Evolutionary conservation across 2,329 filamentous ascomycete species (phyloP).

Genomic region (Microdochium nivale): DNA sequence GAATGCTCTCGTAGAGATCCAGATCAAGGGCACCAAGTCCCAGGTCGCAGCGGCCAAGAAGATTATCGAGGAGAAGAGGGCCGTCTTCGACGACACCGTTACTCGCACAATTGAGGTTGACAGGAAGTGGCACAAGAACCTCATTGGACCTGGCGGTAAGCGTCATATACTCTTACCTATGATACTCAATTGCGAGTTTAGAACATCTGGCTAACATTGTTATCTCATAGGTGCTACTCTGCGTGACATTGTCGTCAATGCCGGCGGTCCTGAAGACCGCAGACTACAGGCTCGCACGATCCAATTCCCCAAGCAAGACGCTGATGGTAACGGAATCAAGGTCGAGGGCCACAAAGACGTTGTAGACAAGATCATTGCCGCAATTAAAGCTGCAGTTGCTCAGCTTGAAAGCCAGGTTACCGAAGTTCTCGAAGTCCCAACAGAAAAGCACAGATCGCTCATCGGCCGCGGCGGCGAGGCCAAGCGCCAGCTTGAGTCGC

Average conservation of each 20-base stretch:
- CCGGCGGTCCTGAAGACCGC: conserved; percentile 82
- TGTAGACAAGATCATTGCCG: conserved; percentile 79
- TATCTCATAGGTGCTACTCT: conserved; percentile 63
- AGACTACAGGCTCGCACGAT: conserved; percentile 81
- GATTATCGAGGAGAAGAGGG: conserved; percentile 76
- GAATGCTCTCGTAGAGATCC: conserved; percentile 70
- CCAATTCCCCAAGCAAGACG: conserved; percentile 86
- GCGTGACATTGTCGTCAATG: conserved; percentile 75
- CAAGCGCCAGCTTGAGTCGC: conserved; percentile 74
- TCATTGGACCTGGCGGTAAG: conserved; percentile 86
- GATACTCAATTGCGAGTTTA: neutral
- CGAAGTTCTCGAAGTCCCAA: conserved; percentile 71
- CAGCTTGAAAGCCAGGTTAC: conserved; percentile 77
- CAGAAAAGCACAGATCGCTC: conserved; percentile 80
- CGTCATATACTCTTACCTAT: conserved; percentile 9
- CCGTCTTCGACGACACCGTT: conserved; percentile 84
- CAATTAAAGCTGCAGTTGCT: conserved; percentile 74
- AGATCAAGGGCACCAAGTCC: conserved; percentile 84
- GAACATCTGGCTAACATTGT: conserved; percentile 25
- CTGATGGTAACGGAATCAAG: conserved; percentile 74
- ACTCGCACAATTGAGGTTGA: conserved; percentile 82
- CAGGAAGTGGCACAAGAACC: conserved; percentile 80
- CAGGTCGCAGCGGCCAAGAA: conserved; percentile 90
- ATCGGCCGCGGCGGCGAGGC: conserved; percentile 89
- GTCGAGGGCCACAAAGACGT: conserved; percentile 77